Evolutionary conservation across 2,329 filamentous ascomycete genomes (phyloP), one percentile per base, ranked within the genome.

Genomic region (Fusarium sp.): DNA sequence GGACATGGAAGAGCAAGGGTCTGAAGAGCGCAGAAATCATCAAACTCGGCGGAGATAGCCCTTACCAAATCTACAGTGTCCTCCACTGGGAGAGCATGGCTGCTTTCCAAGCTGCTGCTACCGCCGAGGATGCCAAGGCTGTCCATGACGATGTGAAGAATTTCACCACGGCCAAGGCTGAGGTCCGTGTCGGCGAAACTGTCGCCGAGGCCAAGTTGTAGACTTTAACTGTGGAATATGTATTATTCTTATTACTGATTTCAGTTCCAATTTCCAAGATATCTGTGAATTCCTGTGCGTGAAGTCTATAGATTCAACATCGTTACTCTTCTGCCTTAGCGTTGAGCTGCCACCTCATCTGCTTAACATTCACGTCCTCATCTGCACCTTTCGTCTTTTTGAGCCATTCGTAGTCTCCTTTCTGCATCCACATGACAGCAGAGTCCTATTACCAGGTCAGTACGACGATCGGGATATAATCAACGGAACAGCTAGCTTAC

Each of bases 61-160:
- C 59, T 1, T 44, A 57, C 30, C 61, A 64, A 9, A 18, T 64
- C 12, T 58, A 58, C 16, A 16, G 12, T 6, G 16, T 64, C 30
- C 36, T 58, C 4, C 44, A 18, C 23, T 64, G 59, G 59, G 61
- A 64, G 6, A 64, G 61, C 28, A 4, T 58, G 7, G 61, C 51
- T 9, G 36, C 59, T 4, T 64, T 64, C 59, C 61, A 64, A 13
- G 63, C 56, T 41, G 61, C 61, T n/a, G n/a, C 30, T 0, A 12
- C 4, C 3, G 37, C 36, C 3, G 61, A 64, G 30, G 59, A 50
- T 5, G 5, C 59, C 6, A 64, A 64, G 59, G 30, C 46, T 3
- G 15, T 64, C 0, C 46, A 23, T 8, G 61, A 36, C 0, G 61
- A 64, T 36, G 44, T 64, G 2, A 64, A 64, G 44, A 64, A 64